phyloP scores from a whole-genome alignment of 768 basidiomycete species.

The Coprinopsis sp. region DNA sequence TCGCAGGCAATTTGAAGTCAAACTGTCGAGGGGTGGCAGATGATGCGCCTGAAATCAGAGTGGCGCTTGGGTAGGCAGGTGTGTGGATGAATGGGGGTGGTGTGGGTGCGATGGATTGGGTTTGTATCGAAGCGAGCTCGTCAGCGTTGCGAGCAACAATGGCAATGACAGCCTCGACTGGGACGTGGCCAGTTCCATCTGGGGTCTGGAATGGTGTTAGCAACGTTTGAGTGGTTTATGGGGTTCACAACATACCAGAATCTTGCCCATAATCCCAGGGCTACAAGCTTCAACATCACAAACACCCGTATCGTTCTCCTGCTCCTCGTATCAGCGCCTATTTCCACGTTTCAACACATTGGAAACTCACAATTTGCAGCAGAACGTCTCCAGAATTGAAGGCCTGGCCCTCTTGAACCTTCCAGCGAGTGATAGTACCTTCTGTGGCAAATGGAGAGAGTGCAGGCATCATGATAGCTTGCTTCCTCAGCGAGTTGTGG shows the following conservation, averaged over 20 bases:
- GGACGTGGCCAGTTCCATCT: conserved; percentile 80
- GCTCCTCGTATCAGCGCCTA: too few species aligned
- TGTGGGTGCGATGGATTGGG: conserved; percentile 15
- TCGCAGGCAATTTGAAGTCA: conserved; percentile 21
- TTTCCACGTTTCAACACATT: too few species aligned
- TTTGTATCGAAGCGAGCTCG: conserved; percentile 26
- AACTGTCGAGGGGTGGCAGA: conserved; percentile 17
- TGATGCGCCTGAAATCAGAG: conserved; percentile 1
- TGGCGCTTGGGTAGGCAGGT: conserved; percentile 21
- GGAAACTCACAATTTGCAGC: conserved; percentile 81
- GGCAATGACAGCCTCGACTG: conserved; percentile 87
- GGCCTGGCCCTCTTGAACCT: conserved; percentile 77
- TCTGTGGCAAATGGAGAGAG: conserved; percentile 98
- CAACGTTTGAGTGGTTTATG: conserved; percentile 1
- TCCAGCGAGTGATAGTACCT: conserved; percentile 89
- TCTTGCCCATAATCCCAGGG: conserved; percentile 91
- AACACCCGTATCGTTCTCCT: conserved; percentile 95
- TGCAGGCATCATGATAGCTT: conserved; percentile 67
- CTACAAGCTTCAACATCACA: conserved; percentile 99
- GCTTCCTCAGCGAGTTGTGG: conserved; percentile 13
- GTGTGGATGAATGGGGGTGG: conserved; percentile 23
- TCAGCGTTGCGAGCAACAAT: conserved; percentile 67
- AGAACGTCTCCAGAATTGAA: conserved; percentile 82
- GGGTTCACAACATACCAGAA: conserved; percentile 55
- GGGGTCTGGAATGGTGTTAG: conserved; percentile 24